Base-by-base conservation (phyloP, 306 rosid species). In the Myrica gale region DNA sequence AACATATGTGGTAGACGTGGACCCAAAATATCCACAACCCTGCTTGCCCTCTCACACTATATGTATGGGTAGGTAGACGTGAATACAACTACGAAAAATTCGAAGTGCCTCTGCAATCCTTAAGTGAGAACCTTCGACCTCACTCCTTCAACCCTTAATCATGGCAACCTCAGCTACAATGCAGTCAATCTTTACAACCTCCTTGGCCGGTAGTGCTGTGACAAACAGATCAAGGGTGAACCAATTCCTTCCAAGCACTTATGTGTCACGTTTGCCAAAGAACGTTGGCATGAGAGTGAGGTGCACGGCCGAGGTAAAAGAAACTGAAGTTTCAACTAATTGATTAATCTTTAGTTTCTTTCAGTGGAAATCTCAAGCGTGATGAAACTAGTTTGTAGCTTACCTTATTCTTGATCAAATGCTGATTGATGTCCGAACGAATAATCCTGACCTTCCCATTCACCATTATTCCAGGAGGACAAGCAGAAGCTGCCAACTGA, bases 91-190 rank as follows among this genome's bases (percentile, higher is more conserved):
- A 2, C 52, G 13, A 48, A 9, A 9, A 11, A 16, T 48, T 0
- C 13, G 53, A 3, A 48, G 4, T 15, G 16, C 53, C 10, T 0
- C 13, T 48, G 5, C 5, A 11, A 11, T 2, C 5, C 16, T 11
- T 48, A 48, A 45, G 53, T 32, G 37, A 32, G 0, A 48, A 48
- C 0, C 2, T 15, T 11, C 53, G 0, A 11, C 52, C 13, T 3
- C 1, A 3, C 53, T 48, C 5, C 13, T 1, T 16, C 3, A 11
- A 9, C 5, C 52, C 62, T 56, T 5, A 7, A 15, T 15, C 47
- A 87, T 89, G 93, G 85, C 91, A 44, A 68, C 81, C 4, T 85
- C 89, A 9, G 77, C 2, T 75, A 72, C 74, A 15, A 39, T 88
- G 81, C 93, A 89, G 71, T 87, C 84, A 9, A 71, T 70, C 69